Evolutionary conservation across 2,329 filamentous ascomycete genomes (phyloP).

Genomic region (Fusarium austroafricanum): DNA sequence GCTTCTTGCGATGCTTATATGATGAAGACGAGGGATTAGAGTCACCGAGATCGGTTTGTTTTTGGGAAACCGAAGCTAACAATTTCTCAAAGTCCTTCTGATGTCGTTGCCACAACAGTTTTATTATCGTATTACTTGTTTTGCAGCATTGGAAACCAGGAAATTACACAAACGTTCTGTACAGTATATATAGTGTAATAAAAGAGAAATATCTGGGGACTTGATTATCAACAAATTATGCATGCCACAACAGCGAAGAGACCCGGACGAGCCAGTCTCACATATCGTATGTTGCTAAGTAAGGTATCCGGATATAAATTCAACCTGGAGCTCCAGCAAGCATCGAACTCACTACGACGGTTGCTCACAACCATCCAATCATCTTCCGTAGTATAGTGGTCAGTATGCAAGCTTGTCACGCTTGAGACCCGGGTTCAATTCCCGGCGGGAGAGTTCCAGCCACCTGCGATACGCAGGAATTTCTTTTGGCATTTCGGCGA

Average conservation of each 20-base stretch:
- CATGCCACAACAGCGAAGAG: not conserved
- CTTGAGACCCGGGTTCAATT: constrained; percentile 34
- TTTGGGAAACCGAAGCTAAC: constrained; percentile 32
- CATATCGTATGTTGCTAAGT: too few relatives aligned
- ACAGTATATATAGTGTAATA: constrained; percentile 9
- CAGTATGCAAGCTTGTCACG: constrained; percentile 32
- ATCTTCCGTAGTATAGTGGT: constrained; percentile 32
- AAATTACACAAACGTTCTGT: constrained; percentile 5
- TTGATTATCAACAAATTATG: not conserved
- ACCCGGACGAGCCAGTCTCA: too few relatives aligned
- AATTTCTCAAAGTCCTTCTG: constrained; percentile 19
- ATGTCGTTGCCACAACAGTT: not conserved
- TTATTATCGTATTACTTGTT: constrained; percentile 13
- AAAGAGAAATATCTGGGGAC: not conserved
- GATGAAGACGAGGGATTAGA: constrained; percentile 30
- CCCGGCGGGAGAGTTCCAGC: constrained; percentile 29
- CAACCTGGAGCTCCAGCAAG: not conserved
- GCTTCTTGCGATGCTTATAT: constrained; percentile 6
- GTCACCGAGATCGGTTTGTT: constrained; percentile 13
- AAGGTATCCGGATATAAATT: not conserved
- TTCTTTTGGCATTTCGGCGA: not conserved
- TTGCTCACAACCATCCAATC: constrained; percentile 4
- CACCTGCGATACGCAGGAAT: constrained; percentile 12
- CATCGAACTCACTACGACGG: constrained; percentile 18
- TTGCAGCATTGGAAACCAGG: constrained; percentile 13